A percentile compares a stretch with the other conserved stretches of the same genome.
phyloP scores from a whole-genome alignment of 768 basidiomycete genomes.

The Infundibulicybe gibba region DNA sequence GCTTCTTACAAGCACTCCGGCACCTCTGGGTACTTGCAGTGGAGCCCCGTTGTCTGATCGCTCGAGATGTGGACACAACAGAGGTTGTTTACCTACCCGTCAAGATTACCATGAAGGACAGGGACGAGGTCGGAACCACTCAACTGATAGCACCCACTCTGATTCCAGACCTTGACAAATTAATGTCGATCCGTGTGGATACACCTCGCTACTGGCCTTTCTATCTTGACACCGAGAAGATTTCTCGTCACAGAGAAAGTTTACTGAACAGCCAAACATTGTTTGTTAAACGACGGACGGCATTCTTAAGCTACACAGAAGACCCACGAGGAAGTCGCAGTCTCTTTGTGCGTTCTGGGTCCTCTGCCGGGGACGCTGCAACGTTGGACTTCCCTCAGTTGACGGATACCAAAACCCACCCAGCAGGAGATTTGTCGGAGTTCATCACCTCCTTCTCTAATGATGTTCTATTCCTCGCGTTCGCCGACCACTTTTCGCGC shows the following conservation, averaged over 20 bases:
- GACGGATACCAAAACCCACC: slow-evolving; percentile 61
- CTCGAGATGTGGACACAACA: slow-evolving; percentile 87
- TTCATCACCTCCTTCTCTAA: slow-evolving; percentile 89
- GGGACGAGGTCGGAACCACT: slow-evolving; percentile 55
- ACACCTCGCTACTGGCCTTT: slow-evolving; percentile 97
- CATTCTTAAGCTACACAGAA: slow-evolving; percentile 89
- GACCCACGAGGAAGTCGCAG: slow-evolving; percentile 93
- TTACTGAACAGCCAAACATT: slow-evolving; percentile 79
- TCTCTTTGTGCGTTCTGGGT: slow-evolving; percentile 84
- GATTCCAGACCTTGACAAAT: slow-evolving; percentile 81
- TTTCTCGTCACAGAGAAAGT: slow-evolving; percentile 62
- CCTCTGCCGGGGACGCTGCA: slow-evolving; percentile 80
- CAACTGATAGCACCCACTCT: slow-evolving; percentile 91
- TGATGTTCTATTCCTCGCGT: slow-evolving; percentile 73
- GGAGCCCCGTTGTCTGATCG: slow-evolving; percentile 89
- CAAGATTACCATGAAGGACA: slow-evolving; percentile 78
- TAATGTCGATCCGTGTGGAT: slow-evolving; percentile 83
- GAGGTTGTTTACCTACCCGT: slow-evolving; percentile 92
- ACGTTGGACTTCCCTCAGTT: slow-evolving; percentile 82
- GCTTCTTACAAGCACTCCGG: slow-evolving; percentile 87
- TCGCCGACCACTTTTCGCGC: slow-evolving; percentile 76
- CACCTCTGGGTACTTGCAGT: slow-evolving; percentile 96
- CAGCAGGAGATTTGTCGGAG: slow-evolving; percentile 72
- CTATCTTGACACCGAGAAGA: slow-evolving; percentile 70
- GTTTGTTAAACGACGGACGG: slow-evolving; percentile 88